Conservation (phyloP, 352 stramenopile genomes). For the Plasmopara viticola region DNA sequence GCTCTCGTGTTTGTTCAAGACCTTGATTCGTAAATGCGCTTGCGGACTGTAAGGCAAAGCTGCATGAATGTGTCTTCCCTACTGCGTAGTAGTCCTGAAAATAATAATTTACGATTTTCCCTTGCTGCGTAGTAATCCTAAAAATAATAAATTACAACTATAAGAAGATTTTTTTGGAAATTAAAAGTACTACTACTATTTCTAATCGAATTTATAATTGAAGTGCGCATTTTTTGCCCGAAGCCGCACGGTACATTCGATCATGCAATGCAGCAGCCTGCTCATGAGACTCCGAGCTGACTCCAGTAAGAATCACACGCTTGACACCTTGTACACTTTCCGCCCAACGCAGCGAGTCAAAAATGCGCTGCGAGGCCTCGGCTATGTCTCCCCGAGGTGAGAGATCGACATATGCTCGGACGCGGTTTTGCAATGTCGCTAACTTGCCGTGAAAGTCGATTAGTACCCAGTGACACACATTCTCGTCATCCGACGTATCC, state of each 20-base stretch:
- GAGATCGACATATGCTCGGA: slow-evolving; percentile 75
- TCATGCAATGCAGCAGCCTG: slow-evolving; percentile 74
- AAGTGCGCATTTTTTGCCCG: slow-evolving; percentile 55
- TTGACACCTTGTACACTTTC: slow-evolving; percentile 67
- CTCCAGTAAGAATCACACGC: slow-evolving; percentile 63
- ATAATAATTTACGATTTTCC: too few species aligned
- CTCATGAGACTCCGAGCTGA: slow-evolving; percentile 47
- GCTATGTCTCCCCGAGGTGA: slow-evolving; percentile 56
- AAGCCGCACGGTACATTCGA: slow-evolving; percentile 77
- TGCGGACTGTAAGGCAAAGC: too few species aligned
- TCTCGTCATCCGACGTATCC: slow-evolving; percentile 18
- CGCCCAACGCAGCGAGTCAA: slow-evolving; percentile 78
- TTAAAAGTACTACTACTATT: too few species aligned
- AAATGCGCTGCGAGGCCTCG: slow-evolving; percentile 75
- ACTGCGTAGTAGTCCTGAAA: too few species aligned
- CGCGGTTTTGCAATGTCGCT: slow-evolving; percentile 32
- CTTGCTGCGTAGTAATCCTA: too few species aligned
- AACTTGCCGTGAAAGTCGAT: slow-evolving; percentile 77
- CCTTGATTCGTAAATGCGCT: slow-evolving; percentile 57
- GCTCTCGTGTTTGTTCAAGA: slow-evolving; percentile 79
- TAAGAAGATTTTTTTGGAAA: too few species aligned
- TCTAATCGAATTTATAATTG: slow-evolving; percentile 2
- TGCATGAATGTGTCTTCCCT: too few species aligned
- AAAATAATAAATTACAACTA: too few species aligned
- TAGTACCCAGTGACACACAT: slow-evolving; percentile 58